Conservation (phyloP, 2,329 filamentous ascomycete genomes). For the Fusarium agapanthi region DNA sequence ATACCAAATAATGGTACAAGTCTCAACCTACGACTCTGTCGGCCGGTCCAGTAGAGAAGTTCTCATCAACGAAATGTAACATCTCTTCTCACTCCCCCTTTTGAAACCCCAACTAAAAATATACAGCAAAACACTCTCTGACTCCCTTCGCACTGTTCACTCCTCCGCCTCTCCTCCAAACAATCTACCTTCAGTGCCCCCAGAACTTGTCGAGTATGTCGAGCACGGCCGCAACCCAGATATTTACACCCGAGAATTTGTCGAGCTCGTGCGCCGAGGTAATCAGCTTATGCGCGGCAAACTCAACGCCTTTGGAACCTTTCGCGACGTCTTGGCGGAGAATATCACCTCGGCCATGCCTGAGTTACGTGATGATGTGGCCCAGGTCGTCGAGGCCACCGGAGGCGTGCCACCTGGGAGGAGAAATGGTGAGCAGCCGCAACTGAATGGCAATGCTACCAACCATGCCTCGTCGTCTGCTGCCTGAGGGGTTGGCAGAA, state of each 20-base stretch:
- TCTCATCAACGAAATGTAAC: constrained; percentile 62
- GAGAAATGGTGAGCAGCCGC: constrained; percentile 12
- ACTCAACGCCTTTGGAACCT: constrained; percentile 66
- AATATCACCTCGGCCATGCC: constrained; percentile 67
- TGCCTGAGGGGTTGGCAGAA: background rate
- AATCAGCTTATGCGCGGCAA: constrained; percentile 76
- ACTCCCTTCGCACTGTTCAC: constrained; percentile 51
- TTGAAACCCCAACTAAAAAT: background rate
- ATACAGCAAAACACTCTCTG: constrained; percentile 51
- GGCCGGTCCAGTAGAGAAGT: constrained; percentile 63
- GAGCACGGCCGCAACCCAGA: constrained; percentile 77
- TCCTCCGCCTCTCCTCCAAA: constrained; percentile 51
- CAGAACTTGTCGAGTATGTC: constrained; percentile 73
- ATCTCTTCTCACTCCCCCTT: background rate
- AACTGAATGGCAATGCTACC: constrained; percentile 21
- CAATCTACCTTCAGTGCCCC: constrained; percentile 63
- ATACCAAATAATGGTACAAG: constrained; percentile 71
- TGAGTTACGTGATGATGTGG: constrained; percentile 64
- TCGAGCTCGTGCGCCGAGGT: constrained; percentile 71
- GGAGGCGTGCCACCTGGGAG: constrained; percentile 43
- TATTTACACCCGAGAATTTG: constrained; percentile 78
- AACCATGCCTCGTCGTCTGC: constrained; percentile 9
- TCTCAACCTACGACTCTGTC: constrained; percentile 66
- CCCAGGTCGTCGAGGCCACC: constrained; percentile 59
- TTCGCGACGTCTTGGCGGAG: constrained; percentile 69